These are phyloP conservation scores for Babesia microti DNA, from an alignment of 169 alveolate species.

Conservation along the genomic window DNA sequence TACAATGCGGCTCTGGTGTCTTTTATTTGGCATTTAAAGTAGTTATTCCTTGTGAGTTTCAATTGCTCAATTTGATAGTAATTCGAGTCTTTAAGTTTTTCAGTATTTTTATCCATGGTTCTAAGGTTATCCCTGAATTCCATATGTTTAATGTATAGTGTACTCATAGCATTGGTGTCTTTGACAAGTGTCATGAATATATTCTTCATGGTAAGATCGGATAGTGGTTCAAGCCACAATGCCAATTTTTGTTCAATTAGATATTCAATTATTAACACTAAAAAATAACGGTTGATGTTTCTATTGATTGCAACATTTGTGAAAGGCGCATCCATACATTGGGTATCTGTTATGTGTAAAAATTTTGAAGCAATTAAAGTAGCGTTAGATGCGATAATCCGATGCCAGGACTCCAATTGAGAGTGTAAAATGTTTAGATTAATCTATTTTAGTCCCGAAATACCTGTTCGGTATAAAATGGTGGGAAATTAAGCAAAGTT, in stretches of 20 bases:
- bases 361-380: neutral
- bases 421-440: neutral
- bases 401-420: neutral
- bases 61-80: neutral
- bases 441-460: constrained; percentile 1
- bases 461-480: constrained; percentile 48
- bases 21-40: constrained; percentile 7
- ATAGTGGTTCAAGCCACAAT: constrained; percentile 26
- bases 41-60: neutral
- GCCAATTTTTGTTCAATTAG: constrained; percentile 25
- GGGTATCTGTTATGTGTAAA: neutral
- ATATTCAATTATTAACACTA: constrained; percentile 26
- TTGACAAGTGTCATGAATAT: no score
- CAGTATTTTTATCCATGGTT: constrained; percentile 9
- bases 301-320: constrained; percentile 16
- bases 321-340: constrained; percentile 13
- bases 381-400: neutral
- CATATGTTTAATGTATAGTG: constrained; percentile 10
- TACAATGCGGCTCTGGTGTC: constrained; percentile 7
- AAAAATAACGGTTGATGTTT: constrained; percentile 14
- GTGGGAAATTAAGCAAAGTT: constrained; percentile 26
- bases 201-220: constrained; percentile 10
- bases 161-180: constrained; percentile 38
- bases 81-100: neutral
- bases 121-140: constrained; percentile 1